Evolutionary conservation across 441 rosid genomes (phyloP).

Genomic region (Erodium trifolium): DNA sequence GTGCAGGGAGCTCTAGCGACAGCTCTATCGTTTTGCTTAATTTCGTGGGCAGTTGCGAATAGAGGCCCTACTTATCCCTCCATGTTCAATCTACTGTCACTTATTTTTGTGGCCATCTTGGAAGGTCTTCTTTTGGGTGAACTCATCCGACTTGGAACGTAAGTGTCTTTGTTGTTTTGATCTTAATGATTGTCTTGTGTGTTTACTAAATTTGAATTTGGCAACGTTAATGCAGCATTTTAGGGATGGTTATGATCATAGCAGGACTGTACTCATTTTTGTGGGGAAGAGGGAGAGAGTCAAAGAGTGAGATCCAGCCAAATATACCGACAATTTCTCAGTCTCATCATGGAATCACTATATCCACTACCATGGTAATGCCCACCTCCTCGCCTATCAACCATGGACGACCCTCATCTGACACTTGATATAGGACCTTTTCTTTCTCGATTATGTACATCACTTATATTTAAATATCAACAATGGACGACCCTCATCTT

Average conservation of each 20-base stretch:
- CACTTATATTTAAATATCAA: no score
- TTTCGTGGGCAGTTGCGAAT: constrained; percentile 26
- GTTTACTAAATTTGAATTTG: no score
- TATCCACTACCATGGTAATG: background rate
- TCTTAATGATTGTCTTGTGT: no score
- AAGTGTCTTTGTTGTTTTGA: background rate
- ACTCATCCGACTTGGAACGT: constrained; percentile 29
- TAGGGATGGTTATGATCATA: constrained; percentile 31
- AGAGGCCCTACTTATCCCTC: constrained; percentile 42
- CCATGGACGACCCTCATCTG: background rate
- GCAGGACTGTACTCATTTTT: constrained; percentile 35
- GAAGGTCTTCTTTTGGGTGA: constrained; percentile 32
- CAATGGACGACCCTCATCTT: background rate
- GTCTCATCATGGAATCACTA: no score
- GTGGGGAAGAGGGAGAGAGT: constrained; percentile 33
- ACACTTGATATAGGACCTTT: background rate
- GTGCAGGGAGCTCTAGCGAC: constrained; percentile 33
- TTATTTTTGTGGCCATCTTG: constrained; percentile 34
- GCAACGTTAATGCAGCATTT: constrained; percentile 17
- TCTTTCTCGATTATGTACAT: background rate
- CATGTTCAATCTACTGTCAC: constrained; percentile 39
- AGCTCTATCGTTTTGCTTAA: constrained; percentile 32
- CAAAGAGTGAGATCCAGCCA: background rate
- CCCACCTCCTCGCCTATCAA: no score
- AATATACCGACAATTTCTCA: background rate